Percentiles rank a stretch among this genome's conserved stretches.
phyloP scores from a whole-genome alignment of 768 basidiomycete genomes.

The Leccinum pellstonianum region DNA sequence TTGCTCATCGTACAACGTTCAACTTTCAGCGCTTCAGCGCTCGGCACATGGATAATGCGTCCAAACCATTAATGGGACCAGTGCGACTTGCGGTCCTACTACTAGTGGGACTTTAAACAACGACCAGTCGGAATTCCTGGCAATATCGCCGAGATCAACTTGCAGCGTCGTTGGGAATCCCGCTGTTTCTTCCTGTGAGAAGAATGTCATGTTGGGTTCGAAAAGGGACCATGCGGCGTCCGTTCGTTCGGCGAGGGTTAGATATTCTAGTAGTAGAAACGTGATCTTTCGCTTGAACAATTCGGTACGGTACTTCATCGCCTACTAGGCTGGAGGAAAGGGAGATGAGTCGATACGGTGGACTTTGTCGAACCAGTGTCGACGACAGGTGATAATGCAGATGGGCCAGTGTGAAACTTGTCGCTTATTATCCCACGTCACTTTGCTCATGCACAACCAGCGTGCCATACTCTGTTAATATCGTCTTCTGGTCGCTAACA shows the following conservation, averaged over 20 bases:
- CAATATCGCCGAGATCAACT: not conserved
- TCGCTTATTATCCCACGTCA: conserved; percentile 20
- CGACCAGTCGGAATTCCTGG: not conserved
- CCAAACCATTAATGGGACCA: not conserved
- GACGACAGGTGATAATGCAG: not conserved
- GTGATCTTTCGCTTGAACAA: not conserved
- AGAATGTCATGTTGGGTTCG: not conserved
- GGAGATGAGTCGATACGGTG: not conserved
- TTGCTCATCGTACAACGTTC: not conserved
- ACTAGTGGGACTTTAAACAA: not conserved
- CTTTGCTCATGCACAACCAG: conserved; percentile 20
- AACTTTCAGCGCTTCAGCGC: not conserved
- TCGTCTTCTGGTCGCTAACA: conserved; percentile 1
- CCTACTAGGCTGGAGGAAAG: not conserved
- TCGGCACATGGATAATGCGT: not conserved
- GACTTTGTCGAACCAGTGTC: not conserved
- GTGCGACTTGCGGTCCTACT: not conserved
- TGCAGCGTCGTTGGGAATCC: not conserved
- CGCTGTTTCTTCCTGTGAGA: not conserved
- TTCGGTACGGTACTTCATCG: not conserved
- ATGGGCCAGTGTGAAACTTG: not conserved
- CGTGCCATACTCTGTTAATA: conserved; percentile 8
- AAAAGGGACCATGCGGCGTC: not conserved
- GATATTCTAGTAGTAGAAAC: not conserved
- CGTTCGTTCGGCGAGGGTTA: not conserved